phyloP scores from a whole-genome alignment of 108 stramenopile species.

The Cylindrotheca fusiformis region DNA sequence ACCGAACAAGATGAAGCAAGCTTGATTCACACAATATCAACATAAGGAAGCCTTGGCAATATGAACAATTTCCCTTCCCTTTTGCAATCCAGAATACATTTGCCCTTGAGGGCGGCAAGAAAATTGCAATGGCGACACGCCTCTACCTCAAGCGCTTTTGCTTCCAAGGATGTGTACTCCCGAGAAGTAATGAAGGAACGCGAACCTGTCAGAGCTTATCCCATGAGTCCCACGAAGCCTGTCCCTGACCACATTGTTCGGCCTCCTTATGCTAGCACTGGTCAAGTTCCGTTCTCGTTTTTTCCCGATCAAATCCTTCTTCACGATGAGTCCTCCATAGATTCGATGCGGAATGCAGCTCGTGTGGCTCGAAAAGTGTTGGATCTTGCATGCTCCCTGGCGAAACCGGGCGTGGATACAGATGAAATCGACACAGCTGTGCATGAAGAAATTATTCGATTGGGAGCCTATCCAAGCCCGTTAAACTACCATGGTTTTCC shows the following conservation, averaged over 20 bases:
- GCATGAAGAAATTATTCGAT: constrained; percentile 69
- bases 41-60: too few species aligned
- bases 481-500: constrained; percentile 96
- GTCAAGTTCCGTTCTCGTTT: constrained; percentile 36
- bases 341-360: constrained; percentile 56
- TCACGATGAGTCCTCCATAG: constrained; percentile 45
- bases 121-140: too few species aligned
- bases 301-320: constrained; percentile 34
- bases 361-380: constrained; percentile 60
- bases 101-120: too few species aligned
- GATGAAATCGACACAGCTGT: constrained; percentile 90
- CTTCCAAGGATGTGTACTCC: neutral
- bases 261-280: constrained; percentile 74
- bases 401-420: constrained; percentile 80
- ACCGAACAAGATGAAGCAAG: too few species aligned
- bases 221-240: constrained; percentile 16
- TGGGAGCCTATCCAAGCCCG: constrained; percentile 92
- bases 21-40: too few species aligned
- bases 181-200: constrained; percentile 2
- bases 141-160: too few species aligned
- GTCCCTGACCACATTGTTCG: constrained; percentile 38
- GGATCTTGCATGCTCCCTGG: constrained; percentile 56
- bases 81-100: too few species aligned
- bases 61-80: too few species aligned
- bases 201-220: constrained; percentile 14